Percentiles rank a stretch among this genome's conserved stretches.
These are phyloP conservation scores for Panicum hallii DNA, from an alignment of 202 grass and related monocot genomes.

Conservation along the genomic window DNA sequence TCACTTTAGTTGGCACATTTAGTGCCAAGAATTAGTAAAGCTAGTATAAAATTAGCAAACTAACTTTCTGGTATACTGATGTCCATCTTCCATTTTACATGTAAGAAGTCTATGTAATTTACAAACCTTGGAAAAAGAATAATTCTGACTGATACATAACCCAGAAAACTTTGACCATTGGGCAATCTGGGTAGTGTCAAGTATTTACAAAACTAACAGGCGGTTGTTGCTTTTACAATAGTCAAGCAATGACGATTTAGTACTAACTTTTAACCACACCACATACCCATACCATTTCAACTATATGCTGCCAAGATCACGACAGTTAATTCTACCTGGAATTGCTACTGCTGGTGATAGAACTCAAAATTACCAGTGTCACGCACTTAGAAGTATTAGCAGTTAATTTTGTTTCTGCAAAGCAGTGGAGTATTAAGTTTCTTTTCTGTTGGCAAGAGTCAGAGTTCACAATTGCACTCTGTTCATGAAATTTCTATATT, in stretches of 20 bases:
- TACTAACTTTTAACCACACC: not conserved
- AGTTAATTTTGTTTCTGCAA: constrained; percentile 8
- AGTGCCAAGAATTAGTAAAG: not conserved
- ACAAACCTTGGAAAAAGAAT: constrained; percentile 8
- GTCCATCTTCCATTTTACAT: not conserved
- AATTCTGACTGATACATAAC: constrained; percentile 22
- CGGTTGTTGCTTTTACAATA: constrained; percentile 19
- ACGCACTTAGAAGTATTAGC: not conserved
- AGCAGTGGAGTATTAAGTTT: not conserved
- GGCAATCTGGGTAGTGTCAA: not conserved
- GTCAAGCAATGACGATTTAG: constrained; percentile 2
- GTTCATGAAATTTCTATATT: constrained; percentile 5
- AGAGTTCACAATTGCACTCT: not conserved
- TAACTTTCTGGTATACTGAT: constrained; percentile 10
- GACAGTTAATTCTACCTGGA: not conserved
- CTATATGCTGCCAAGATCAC: constrained; percentile 7
- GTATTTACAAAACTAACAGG: constrained; percentile 23
- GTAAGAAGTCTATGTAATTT: constrained; percentile 13
- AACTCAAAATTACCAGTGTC: constrained; percentile 27
- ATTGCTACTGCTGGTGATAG: not conserved
- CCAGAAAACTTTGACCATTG: constrained; percentile 1
- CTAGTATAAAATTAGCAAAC: not conserved
- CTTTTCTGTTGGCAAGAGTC: constrained; percentile 4
- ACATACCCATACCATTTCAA: constrained; percentile 5
- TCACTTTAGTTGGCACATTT: constrained; percentile 4